Conservation (phyloP, 768 basidiomycete genomes). For the Lactifluus piperatus region DNA sequence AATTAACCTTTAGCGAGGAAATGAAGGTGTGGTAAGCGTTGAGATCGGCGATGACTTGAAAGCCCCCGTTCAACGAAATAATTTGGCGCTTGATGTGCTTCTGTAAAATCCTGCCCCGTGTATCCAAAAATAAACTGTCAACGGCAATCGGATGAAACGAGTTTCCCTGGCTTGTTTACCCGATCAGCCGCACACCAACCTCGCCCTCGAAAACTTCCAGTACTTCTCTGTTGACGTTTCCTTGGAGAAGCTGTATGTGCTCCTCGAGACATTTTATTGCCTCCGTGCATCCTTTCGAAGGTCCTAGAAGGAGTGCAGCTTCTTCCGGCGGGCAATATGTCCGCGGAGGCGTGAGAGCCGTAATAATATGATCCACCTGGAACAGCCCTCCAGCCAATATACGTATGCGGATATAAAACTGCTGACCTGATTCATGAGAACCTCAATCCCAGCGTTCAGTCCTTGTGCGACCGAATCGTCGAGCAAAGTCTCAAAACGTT, state of each 20-base stretch:
- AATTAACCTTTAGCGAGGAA: slow-evolving; percentile 65
- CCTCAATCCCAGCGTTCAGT: slow-evolving; percentile 90
- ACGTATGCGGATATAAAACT: not conserved
- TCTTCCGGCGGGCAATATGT: slow-evolving; percentile 90
- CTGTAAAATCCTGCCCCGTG: slow-evolving; percentile 74
- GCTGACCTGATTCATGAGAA: slow-evolving; percentile 85
- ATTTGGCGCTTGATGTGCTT: slow-evolving; percentile 97
- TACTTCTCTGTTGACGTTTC: slow-evolving; percentile 92
- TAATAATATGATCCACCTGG: slow-evolving; percentile 90
- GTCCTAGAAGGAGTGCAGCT: slow-evolving; percentile 67
- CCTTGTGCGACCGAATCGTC: slow-evolving; percentile 94
- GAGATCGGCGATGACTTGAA: slow-evolving; percentile 92
- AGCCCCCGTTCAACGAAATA: slow-evolving; percentile 87
- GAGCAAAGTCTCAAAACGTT: slow-evolving; percentile 83
- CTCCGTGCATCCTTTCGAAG: slow-evolving; percentile 82
- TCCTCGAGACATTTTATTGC: slow-evolving; percentile 82
- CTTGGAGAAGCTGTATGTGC: slow-evolving; percentile 87
- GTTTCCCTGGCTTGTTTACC: slow-evolving; percentile 18
- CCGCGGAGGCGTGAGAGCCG: slow-evolving; percentile 68
- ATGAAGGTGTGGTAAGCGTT: slow-evolving; percentile 92
- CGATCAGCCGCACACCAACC: slow-evolving; percentile 67
- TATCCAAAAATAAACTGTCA: not conserved
- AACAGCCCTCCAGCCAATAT: not conserved
- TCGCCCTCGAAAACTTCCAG: slow-evolving; percentile 98
- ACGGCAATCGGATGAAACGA: not conserved